Conservation (phyloP, 805 yeast species). For the Candida loeiensis region DNA sequence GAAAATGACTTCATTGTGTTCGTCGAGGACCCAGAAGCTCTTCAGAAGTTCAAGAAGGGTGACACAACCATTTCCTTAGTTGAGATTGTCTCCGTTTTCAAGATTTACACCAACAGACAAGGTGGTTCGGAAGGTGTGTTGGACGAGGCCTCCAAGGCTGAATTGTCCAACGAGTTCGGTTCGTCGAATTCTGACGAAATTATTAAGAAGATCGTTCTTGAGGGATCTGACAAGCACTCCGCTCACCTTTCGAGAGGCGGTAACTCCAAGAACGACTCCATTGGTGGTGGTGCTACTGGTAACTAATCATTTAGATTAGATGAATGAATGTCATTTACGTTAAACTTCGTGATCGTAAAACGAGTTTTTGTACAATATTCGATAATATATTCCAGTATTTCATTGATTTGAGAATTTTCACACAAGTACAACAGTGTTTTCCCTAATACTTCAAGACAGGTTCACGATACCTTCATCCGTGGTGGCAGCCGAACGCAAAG, state of each 20-base stretch:
- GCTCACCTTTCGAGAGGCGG: constrained; percentile 19
- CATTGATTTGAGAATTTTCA: no score
- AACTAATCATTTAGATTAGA: constrained; percentile 12
- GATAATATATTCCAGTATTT: no score
- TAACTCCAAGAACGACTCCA: constrained; percentile 42
- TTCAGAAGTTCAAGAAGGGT: constrained; percentile 46
- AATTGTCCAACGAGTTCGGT: constrained; percentile 68
- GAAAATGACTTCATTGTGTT: constrained; percentile 64
- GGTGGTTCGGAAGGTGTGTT: constrained; percentile 73
- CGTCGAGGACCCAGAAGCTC: constrained; percentile 50
- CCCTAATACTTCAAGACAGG: no score
- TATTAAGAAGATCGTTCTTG: constrained; percentile 53
- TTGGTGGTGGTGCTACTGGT: constrained; percentile 28
- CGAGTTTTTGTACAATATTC: no score
- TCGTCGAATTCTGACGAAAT: constrained; percentile 50
- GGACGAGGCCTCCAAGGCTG: constrained; percentile 67
- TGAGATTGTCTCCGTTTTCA: constrained; percentile 59
- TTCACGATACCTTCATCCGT: no score
- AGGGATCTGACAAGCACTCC: constrained; percentile 53
- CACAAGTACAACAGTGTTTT: no score
- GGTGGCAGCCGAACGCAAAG: no score
- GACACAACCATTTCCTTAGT: constrained; percentile 55
- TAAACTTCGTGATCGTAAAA: no score
- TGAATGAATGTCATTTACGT: not conserved
- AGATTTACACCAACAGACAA: constrained; percentile 56